Conservation (phyloP, 1,284 basidiomycete species). For the Pulveroboletus sp. region DNA sequence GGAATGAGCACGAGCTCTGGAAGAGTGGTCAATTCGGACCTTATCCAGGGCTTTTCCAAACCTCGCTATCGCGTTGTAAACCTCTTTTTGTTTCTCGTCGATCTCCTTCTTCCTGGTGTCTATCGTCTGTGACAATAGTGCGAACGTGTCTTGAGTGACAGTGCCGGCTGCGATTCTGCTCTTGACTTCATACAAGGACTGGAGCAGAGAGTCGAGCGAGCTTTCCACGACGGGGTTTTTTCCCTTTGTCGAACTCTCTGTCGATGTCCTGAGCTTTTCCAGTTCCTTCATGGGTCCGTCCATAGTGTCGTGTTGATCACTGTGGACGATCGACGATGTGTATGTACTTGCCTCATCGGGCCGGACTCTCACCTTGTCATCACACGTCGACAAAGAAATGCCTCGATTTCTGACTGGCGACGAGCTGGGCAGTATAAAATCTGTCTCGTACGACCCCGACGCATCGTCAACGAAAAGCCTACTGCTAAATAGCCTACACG, state of each 20-base stretch:
- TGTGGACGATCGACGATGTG: too few relatives aligned
- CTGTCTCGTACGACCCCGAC: conserved; percentile 45
- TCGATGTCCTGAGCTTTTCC: conserved; percentile 66
- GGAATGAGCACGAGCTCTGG: conserved; percentile 2
- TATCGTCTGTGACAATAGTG: conserved; percentile 56
- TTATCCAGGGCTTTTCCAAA: conserved; percentile 88
- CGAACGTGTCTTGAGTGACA: conserved; percentile 54
- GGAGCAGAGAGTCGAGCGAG: conserved; percentile 70
- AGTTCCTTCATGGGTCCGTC: conserved; percentile 74
- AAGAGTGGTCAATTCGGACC: conserved; percentile 45
- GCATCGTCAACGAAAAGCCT: conserved; percentile 29
- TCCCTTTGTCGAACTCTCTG: conserved; percentile 47
- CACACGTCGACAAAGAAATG: conserved; percentile 45
- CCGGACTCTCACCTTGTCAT: conserved; percentile 19
- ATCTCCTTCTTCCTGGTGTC: conserved; percentile 80
- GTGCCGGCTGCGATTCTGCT: conserved; percentile 55
- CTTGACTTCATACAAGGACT: conserved; percentile 60
- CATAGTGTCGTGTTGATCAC: conserved; percentile 52
- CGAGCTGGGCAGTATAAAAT: conserved; percentile 71
- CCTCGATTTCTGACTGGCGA: conserved; percentile 69
- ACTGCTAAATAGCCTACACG: conserved; percentile 39
- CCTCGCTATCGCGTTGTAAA: conserved; percentile 73
- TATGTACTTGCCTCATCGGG: too few relatives aligned
- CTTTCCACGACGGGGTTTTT: conserved; percentile 60
- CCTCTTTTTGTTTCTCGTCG: conserved; percentile 85